phyloP scores from a whole-genome alignment of 176 grass and related monocot species.

The Carex kokanica region DNA sequence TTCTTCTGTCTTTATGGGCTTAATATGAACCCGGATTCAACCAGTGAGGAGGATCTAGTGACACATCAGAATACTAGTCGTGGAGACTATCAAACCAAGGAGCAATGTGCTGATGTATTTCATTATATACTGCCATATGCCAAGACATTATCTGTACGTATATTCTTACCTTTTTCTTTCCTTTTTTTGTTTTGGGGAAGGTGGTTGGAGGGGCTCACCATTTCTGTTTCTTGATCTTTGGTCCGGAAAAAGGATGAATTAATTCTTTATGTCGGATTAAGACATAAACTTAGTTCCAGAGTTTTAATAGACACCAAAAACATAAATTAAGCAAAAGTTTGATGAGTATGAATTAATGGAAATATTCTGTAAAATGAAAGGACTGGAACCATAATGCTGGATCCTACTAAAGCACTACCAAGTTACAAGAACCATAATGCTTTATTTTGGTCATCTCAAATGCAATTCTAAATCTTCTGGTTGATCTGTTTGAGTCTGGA shows the following conservation, averaged over 20 bases:
- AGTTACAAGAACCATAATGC: neutral
- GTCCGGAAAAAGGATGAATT: neutral
- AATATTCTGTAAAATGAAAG: neutral
- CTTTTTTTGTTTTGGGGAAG: neutral
- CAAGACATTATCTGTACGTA: conserved; percentile 81
- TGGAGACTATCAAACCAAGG: conserved; percentile 97
- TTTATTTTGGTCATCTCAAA: neutral
- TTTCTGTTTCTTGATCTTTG: neutral
- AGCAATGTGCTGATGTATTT: conserved; percentile 99
- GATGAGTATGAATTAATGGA: neutral
- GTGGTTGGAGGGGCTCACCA: neutral
- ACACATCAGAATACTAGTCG: conserved; percentile 91
- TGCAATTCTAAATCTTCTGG: neutral
- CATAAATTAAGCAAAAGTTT: neutral
- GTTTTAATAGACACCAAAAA: neutral
- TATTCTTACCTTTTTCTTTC: neutral
- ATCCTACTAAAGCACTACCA: neutral
- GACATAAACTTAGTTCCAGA: neutral
- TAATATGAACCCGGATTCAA: conserved; percentile 94
- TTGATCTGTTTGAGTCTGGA: neutral
- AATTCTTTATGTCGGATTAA: neutral
- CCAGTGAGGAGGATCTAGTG: conserved; percentile 85
- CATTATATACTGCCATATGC: conserved; percentile 95
- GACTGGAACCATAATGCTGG: neutral
- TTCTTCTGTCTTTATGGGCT: conserved; percentile 98